Percentiles rank a stretch among this genome's conserved stretches.
phyloP scores from a whole-genome alignment of 805 yeast genomes.

The Candida glaebosa region DNA sequence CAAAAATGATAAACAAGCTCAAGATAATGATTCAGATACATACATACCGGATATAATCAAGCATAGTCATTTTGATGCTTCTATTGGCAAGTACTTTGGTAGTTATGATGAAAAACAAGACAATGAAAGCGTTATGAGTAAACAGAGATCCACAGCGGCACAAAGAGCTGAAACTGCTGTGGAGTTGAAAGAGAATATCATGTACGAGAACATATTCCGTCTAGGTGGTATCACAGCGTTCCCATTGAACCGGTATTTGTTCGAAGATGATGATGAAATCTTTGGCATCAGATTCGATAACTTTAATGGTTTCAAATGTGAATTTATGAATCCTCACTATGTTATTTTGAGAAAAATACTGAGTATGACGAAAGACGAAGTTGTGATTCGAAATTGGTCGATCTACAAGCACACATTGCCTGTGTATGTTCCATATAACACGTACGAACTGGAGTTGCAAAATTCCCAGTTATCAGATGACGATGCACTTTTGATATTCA shows the following conservation, averaged over 20 bases:
- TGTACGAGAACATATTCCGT: conserved; percentile 46
- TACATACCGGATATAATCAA: conserved; percentile 18
- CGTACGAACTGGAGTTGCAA: conserved; percentile 8
- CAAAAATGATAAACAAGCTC: neutral
- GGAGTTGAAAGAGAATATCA: conserved; percentile 27
- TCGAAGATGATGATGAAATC: conserved; percentile 24
- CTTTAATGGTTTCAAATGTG: conserved; percentile 18
- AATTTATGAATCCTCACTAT: conserved; percentile 45
- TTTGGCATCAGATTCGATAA: conserved; percentile 53
- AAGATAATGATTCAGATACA: conserved; percentile 1
- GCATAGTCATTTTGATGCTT: conserved; percentile 29
- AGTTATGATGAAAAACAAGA: neutral
- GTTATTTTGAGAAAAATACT: conserved; percentile 31
- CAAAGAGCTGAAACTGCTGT: conserved; percentile 1
- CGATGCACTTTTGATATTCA: conserved; percentile 19
- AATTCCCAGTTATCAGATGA: neutral
- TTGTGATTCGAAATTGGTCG: conserved; percentile 19
- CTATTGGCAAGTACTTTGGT: conserved; percentile 21
- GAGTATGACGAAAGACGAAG: conserved; percentile 7
- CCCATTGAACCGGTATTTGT: conserved; percentile 39
- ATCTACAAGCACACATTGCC: conserved; percentile 37
- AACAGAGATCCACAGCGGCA: neutral
- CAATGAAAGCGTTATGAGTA: neutral
- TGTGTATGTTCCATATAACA: conserved; percentile 23
- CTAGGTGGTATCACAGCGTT: conserved; percentile 51